Evolutionary conservation across 441 rosid genomes (phyloP).

Genomic region (Capsella rubella): DNA sequence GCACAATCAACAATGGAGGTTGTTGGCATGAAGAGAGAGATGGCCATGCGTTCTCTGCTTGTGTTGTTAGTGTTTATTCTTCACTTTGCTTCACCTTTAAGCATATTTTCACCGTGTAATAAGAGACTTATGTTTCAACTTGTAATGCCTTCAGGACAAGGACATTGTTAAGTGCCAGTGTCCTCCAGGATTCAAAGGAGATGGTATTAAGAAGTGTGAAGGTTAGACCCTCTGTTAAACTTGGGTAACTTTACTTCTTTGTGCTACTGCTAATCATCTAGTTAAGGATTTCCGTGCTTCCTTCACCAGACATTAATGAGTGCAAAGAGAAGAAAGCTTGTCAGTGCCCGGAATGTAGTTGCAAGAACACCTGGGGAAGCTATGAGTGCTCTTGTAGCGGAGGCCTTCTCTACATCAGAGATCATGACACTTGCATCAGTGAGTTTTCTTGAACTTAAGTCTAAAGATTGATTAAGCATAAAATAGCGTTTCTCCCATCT

Average conservation of each 20-base stretch:
- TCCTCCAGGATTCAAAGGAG: conserved; percentile 89
- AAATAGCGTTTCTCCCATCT: too few species aligned
- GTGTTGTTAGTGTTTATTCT: conserved; percentile 61
- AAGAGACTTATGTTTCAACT: conserved; percentile 33
- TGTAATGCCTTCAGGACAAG: conserved; percentile 58
- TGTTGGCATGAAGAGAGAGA: conserved; percentile 81
- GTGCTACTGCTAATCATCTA: neutral
- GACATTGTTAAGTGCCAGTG: conserved; percentile 76
- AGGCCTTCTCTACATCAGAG: conserved; percentile 85
- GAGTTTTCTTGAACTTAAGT: conserved; percentile 39
- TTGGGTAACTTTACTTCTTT: neutral
- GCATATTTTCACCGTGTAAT: neutral
- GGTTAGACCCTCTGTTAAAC: conserved; percentile 52
- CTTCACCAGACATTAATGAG: conserved; percentile 73
- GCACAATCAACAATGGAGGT: conserved; percentile 94
- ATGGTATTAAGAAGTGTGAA: conserved; percentile 74
- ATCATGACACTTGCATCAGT: conserved; percentile 98
- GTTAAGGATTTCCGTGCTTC: neutral
- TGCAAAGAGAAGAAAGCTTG: conserved; percentile 92
- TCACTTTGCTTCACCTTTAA: too few species aligned
- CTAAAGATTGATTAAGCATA: neutral
- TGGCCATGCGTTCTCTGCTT: conserved; percentile 86
- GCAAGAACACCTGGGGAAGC: conserved; percentile 95
- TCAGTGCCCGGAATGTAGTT: conserved; percentile 91
- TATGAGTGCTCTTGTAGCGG: conserved; percentile 88